Base-by-base conservation (phyloP, 2,329 filamentous ascomycete species). In the Alternaria gansuensis region DNA sequence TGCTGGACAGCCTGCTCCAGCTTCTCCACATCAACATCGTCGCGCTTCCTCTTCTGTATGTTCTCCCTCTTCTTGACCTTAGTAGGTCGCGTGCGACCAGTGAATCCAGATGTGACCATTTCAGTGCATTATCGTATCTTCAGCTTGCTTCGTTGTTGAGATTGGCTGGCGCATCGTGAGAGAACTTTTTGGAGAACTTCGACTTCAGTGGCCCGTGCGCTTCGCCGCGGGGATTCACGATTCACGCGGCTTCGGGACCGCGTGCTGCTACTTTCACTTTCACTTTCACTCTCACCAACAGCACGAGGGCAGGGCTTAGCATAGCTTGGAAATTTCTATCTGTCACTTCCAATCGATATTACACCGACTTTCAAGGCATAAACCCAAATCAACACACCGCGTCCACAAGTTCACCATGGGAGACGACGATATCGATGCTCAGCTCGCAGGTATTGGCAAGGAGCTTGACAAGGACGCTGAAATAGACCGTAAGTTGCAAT, bases 391-490 rank as follows among this genome's bases (percentile, higher is more conserved):
- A 29, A 51, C 63, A 28, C 41, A 40, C 31, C 46, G 9, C 54
- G 31, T 24, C 41, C 14, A 45, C 28, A 43, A 44, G 14, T 2
- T 24, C 53, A 62, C 67, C 60, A 85, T 84, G 82, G 80, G 79
- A 64, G 85, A 89, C 56, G 74, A 77, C 54, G 74, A 77, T 43
- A 64, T 74, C 17, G 85, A 97, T 63, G 90, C 93, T 74, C 87
- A 88, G 61, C 88, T 97, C 40, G 92, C 94, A 72, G 85, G 87
- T 33, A 93, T 97, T 75, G 88, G 90, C 54, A 96, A 94, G 71
- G 94, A 97, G 76, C 96, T 94, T 74, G 90, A 91, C 74, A 98
- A 97, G 91, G 95, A 98, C 85, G 89, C 90, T 59, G 94, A 98
- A 77, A 98, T 98, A 71, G 92, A 96, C 74, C 90, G 94, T 70